Evolutionary conservation across 495 filamentous ascomycete genomes (phyloP).

Genomic region (Xylaria bambusicola): DNA sequence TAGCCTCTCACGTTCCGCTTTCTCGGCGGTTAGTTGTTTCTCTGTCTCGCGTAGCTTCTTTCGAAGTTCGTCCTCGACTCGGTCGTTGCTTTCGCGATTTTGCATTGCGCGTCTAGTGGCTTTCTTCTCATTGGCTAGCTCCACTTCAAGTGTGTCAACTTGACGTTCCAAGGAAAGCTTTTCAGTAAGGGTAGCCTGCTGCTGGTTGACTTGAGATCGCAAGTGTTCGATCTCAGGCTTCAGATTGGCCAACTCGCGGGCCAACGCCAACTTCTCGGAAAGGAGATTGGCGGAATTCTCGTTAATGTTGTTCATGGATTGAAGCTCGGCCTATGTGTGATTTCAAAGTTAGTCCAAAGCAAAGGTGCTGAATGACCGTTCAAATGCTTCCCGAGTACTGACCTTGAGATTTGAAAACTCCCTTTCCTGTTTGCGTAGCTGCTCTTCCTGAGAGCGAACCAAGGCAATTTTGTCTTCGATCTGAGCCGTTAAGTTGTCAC

Average conservation of each 20-base stretch:
- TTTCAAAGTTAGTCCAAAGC: too few species aligned
- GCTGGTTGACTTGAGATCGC: conserved; percentile 63
- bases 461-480: conserved; percentile 59
- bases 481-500: conserved; percentile 58
- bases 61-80: conserved; percentile 49
- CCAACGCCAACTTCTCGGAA: conserved; percentile 73
- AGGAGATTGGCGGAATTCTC: conserved; percentile 70
- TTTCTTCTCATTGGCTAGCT: conserved; percentile 77
- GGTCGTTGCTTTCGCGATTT: conserved; percentile 46
- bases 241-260: conserved; percentile 67
- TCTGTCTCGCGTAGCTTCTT: conserved; percentile 49
- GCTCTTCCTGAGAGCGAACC: conserved; percentile 55
- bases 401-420: conserved; percentile 73
- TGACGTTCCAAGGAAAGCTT: conserved; percentile 76
- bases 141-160: conserved; percentile 71
- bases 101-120: conserved; percentile 61
- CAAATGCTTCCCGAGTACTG: conserved; percentile 18
- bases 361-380: conserved; percentile 5
- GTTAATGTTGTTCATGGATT: conserved; percentile 60
- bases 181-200: conserved; percentile 67
- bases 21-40: conserved; percentile 57
- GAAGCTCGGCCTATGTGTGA: conserved; percentile 65
- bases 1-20: conserved; percentile 40
- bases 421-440: conserved; percentile 57
- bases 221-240: conserved; percentile 81